Percentiles rank a stretch among this genome's conserved stretches.
Evolutionary conservation across 225 moss, liverwort and hornwort species (phyloP).

Genomic region (Polytrichum commune): DNA sequence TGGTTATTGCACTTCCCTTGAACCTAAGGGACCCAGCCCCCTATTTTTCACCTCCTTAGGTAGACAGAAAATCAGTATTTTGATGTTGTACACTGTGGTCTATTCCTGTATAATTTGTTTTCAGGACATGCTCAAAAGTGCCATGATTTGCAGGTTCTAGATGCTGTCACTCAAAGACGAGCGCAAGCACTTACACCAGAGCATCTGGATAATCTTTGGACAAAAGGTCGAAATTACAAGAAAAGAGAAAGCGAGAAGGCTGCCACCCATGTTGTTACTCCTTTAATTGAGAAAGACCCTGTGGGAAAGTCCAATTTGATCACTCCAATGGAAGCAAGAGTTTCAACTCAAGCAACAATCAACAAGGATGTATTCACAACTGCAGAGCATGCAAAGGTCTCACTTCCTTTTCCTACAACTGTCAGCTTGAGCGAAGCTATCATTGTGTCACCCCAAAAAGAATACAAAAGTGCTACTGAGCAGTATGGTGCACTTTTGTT

Average conservation of each 20-base stretch:
- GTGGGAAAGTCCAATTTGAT: conserved; percentile 7
- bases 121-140: not conserved
- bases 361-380: conserved; percentile 25
- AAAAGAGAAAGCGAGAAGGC: conserved; percentile 35
- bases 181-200: conserved; percentile 53
- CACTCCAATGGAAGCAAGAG: conserved; percentile 8
- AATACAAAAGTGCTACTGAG: conserved; percentile 25
- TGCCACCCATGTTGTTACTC: conserved; percentile 9
- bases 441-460: conserved; percentile 1
- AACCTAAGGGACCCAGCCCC: too few relatives aligned
- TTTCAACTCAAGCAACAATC: conserved; percentile 11
- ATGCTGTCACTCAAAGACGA: conserved; percentile 40
- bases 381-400: conserved; percentile 27
- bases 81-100: too few relatives aligned
- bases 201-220: conserved; percentile 58
- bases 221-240: conserved; percentile 51
- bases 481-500: conserved; percentile 39
- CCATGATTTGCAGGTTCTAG: conserved; percentile 21
- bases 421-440: not conserved
- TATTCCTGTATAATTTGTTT: too few relatives aligned
- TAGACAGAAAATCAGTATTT: too few relatives aligned
- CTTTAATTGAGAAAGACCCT: conserved; percentile 11
- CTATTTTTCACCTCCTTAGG: too few relatives aligned
- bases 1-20: too few relatives aligned
- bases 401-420: conserved; percentile 10